A percentile compares a stretch with the other conserved stretches of the same genome.
Conservation (phyloP, 768 basidiomycete species). For the Hygrocybe coccinea region DNA sequence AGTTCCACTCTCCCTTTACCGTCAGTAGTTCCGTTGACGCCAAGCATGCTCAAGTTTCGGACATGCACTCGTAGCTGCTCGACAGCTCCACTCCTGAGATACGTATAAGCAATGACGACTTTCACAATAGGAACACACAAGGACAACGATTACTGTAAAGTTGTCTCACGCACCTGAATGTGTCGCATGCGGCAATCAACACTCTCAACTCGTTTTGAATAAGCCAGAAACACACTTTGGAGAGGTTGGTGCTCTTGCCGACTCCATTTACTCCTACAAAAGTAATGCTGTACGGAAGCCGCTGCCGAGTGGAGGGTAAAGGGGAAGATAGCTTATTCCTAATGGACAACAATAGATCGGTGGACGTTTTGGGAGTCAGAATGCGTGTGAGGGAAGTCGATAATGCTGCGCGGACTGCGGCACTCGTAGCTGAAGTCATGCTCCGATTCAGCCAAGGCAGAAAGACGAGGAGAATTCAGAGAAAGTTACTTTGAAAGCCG, state of each 20-base stretch:
- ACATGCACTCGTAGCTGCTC: conserved; percentile 97
- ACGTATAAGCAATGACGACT: neutral
- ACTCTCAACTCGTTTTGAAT: conserved; percentile 92
- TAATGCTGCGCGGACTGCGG: conserved; percentile 77
- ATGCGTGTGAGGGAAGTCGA: conserved; percentile 87
- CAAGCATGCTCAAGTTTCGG: conserved; percentile 83
- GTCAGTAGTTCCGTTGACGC: conserved; percentile 59
- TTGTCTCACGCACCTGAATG: conserved; percentile 60
- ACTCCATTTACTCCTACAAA: conserved; percentile 99
- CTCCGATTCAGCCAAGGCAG: conserved; percentile 11
- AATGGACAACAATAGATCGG: conserved; percentile 92
- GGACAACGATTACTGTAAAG: conserved; percentile 18
- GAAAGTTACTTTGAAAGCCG: conserved; percentile 73
- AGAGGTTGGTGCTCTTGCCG: conserved; percentile 96
- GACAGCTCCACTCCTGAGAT: conserved; percentile 82
- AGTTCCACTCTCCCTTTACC: conserved; percentile 83
- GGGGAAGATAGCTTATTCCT: conserved; percentile 78
- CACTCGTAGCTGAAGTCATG: conserved; percentile 60
- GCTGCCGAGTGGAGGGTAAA: conserved; percentile 67
- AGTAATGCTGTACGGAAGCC: conserved; percentile 85
- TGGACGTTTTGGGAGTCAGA: conserved; percentile 93
- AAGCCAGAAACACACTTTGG: conserved; percentile 98
- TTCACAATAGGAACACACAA: neutral
- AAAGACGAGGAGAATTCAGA: conserved; percentile 21
- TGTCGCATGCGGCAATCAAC: conserved; percentile 97